phyloP scores from a whole-genome alignment of 2,329 filamentous ascomycete genomes.

The Xylaria sp. region DNA sequence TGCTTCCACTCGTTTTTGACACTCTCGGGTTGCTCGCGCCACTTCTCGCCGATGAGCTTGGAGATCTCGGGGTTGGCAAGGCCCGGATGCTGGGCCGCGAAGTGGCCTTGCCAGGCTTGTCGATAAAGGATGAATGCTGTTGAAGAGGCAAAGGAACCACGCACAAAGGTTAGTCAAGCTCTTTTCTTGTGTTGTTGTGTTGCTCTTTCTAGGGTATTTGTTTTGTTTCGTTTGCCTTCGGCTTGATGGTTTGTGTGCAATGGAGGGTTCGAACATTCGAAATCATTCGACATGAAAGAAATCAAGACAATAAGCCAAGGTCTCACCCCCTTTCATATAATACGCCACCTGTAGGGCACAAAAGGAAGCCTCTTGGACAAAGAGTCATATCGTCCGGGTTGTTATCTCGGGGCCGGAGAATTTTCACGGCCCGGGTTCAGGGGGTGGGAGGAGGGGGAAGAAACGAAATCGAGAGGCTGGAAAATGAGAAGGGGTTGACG shows the following conservation, averaged over 20 bases:
- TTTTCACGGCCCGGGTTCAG: slow-evolving; percentile 22
- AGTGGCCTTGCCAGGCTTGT: slow-evolving; percentile 84
- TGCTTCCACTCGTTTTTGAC: slow-evolving; percentile 86
- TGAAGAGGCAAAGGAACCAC: slow-evolving; percentile 20
- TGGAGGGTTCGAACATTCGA: slow-evolving; percentile 19
- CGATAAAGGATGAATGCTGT: slow-evolving; percentile 97
- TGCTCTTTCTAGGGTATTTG: slow-evolving; percentile 17
- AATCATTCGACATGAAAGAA: slow-evolving; percentile 23
- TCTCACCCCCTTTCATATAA: slow-evolving; percentile 36
- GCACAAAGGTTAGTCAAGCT: slow-evolving; percentile 31
- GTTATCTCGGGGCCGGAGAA: slow-evolving; percentile 33
- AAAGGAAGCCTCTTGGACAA: slow-evolving; percentile 34
- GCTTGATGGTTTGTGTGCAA: slow-evolving; percentile 13
- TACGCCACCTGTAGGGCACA: slow-evolving; percentile 31
- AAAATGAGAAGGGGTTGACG: slow-evolving; percentile 11
- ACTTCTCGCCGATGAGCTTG: slow-evolving; percentile 94
- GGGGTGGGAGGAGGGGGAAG: not conserved
- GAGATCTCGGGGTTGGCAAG: slow-evolving; percentile 95
- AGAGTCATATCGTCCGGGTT: slow-evolving; percentile 36
- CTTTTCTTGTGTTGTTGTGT: slow-evolving; percentile 12
- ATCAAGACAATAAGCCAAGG: slow-evolving; percentile 33
- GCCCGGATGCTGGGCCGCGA: slow-evolving; percentile 83
- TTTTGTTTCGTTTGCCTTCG: slow-evolving; percentile 25
- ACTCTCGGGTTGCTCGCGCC: slow-evolving; percentile 76
- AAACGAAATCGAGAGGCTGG: slow-evolving; percentile 18